A percentile compares a stretch with the other conserved stretches of the same genome.
These are phyloP conservation scores for Pythium coloratum DNA, from an alignment of 352 stramenopile species.

Conservation along the genomic window DNA sequence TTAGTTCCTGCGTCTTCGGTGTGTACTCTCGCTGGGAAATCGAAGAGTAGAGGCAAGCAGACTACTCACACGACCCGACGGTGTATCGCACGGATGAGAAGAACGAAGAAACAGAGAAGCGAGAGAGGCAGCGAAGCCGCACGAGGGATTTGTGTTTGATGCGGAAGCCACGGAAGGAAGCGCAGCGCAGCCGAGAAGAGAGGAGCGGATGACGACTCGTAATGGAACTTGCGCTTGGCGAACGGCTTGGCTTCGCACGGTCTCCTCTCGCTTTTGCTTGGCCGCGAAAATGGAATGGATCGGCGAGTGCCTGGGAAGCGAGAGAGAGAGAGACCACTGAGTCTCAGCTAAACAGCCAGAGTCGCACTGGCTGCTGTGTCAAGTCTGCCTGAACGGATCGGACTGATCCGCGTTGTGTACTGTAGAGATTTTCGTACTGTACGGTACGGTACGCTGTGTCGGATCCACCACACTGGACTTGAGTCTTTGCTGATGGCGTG, in stretches of 20 bases:
- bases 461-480: not conserved
- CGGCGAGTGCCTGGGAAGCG: no score
- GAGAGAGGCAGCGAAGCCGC: not conserved
- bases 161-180: not conserved
- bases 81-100: no score
- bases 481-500: not conserved
- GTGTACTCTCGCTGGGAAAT: no score
- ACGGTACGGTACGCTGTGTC: not conserved
- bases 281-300: no score
- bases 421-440: not conserved
- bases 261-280: no score
- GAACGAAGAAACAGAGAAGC: not conserved
- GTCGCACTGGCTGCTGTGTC: not conserved
- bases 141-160: no score
- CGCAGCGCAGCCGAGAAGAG: not conserved
- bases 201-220: not conserved
- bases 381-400: constrained; percentile 3
- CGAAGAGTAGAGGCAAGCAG: not conserved
- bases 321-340: no score
- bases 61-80: no score
- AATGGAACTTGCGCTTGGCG: not conserved
- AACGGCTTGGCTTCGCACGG: no score
- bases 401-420: no score
- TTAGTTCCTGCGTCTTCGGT: no score
- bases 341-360: not conserved